Evolutionary conservation across 352 stramenopile genomes (phyloP).

Genomic region (Globisporangium carolinianum): DNA sequence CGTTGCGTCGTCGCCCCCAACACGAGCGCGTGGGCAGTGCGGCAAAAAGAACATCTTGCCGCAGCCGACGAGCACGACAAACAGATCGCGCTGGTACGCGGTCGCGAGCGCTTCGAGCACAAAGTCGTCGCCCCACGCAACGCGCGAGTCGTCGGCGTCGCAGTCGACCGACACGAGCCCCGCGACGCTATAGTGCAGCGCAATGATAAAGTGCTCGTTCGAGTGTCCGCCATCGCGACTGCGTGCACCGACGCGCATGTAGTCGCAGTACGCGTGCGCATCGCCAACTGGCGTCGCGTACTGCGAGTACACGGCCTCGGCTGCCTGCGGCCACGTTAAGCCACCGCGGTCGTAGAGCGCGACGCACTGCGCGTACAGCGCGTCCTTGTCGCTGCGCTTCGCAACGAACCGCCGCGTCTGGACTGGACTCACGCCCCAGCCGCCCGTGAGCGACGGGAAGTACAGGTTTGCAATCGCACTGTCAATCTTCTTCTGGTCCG

Average conservation of each 20-base stretch:
- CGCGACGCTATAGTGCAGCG: constrained; percentile 70
- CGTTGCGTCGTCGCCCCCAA: too few relatives aligned
- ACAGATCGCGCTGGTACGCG: constrained; percentile 84
- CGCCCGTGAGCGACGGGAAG: constrained; percentile 71
- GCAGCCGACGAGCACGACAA: constrained; percentile 81
- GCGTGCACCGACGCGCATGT: constrained; percentile 61
- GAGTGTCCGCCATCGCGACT: constrained; percentile 21
- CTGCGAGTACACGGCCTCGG: constrained; percentile 72
- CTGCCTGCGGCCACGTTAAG: constrained; percentile 56
- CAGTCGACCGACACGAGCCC: constrained; percentile 80
- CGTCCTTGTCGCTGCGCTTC: constrained; percentile 54
- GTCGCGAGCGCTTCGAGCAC: constrained; percentile 79
- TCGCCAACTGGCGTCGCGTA: constrained; percentile 65
- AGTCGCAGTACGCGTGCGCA: constrained; percentile 77
- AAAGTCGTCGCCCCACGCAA: constrained; percentile 86
- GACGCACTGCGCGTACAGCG: constrained; percentile 68
- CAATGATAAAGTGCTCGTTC: constrained; percentile 75
- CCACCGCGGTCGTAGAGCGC: constrained; percentile 76
- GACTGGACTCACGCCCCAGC: constrained; percentile 78
- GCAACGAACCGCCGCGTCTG: constrained; percentile 79
- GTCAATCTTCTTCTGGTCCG: constrained; percentile 74
- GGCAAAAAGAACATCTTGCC: constrained; percentile 88
- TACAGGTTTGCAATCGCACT: constrained; percentile 84
- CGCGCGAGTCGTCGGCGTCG: constrained; percentile 63
- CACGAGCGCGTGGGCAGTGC: constrained; percentile 43